Base-by-base conservation (phyloP, 78 protist species). In the Speleostelium caveatum region DNA sequence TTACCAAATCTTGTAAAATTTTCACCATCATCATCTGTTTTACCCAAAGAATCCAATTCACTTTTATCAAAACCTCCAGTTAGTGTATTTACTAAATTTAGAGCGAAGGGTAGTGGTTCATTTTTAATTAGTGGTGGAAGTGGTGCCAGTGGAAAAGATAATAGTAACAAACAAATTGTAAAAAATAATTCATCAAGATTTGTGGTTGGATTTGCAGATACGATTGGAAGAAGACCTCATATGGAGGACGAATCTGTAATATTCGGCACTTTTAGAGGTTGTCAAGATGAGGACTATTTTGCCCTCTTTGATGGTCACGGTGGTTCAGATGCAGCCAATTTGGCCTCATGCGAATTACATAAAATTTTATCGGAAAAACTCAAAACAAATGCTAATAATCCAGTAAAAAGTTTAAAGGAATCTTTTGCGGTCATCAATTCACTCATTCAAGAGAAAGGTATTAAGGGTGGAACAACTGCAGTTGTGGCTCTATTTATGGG, bases 281-380 rank as follows among this genome's bases (percentile, higher is more conserved):
- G 60, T 10, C 38, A 19, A 6, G 96, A 94, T 39, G 96, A 94
- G 28, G 93, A 75, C 19, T 92, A 86, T 36, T 71, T 95, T 39
- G 97, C 78, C 32, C 33, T 95, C 3, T 95, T 75, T 62, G 97
- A 95, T 24, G 97, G 97, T 2, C 97, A 95, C 49, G 97, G 96
- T 53, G 97, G 97, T 10, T 26, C 24, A 3, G 95, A 91, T 6
- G 90, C 86, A 30, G 73, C 97, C 0, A n/a, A 39, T 4, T 30
- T 73, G 21, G 92, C 94, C 8, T 72, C 86, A 3, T 45, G 28
- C 1, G 67, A 51, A 24, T 24, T 95, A 16, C 95, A 92, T 56
- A 39, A 51, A 7, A 12, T 26, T 22, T 45, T 95, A 32, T 55
- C 73, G 0, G 87, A 94, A 30, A 58, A 75, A 38, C 24, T 92